Evolutionary conservation across 139 green algal species (phyloP).

Genomic region (Zygnema circumcarinatum): DNA sequence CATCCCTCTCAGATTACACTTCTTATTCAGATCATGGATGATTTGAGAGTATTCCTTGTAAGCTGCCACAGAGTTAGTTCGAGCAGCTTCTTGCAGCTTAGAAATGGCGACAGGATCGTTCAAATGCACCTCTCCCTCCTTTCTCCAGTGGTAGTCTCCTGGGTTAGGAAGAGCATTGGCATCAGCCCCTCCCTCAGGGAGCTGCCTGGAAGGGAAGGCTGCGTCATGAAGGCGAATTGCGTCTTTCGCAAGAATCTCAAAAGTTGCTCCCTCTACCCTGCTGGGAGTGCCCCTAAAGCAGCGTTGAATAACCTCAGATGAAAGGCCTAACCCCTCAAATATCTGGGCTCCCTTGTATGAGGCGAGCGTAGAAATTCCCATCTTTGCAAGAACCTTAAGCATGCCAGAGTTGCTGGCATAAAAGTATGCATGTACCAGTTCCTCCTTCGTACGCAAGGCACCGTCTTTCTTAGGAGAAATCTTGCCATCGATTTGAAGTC

Average conservation of each 20-base stretch:
- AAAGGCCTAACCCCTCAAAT: slow-evolving; percentile 90
- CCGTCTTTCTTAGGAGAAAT: slow-evolving; percentile 50
- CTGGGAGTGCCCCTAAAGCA: slow-evolving; percentile 89
- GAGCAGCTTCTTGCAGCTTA: slow-evolving; percentile 78
- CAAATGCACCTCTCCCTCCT: slow-evolving; percentile 83
- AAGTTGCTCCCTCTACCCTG: slow-evolving; percentile 73
- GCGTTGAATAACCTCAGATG: slow-evolving; percentile 77
- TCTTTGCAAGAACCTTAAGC: slow-evolving; percentile 89
- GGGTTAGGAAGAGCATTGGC: slow-evolving; percentile 55
- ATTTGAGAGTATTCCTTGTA: slow-evolving; percentile 73
- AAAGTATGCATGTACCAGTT: slow-evolving; percentile 81
- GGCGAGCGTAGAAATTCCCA: slow-evolving; percentile 94
- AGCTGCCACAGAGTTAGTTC: slow-evolving; percentile 60
- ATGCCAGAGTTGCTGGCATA: slow-evolving; percentile 70
- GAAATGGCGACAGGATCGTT: slow-evolving; percentile 92
- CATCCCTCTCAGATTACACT: slow-evolving; percentile 88
- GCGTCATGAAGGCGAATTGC: slow-evolving; percentile 74
- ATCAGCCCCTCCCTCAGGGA: slow-evolving; percentile 39
- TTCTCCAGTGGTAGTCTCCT: slow-evolving; percentile 83
- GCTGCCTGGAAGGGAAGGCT: slow-evolving; percentile 66
- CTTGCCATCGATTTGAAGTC: slow-evolving; percentile 57
- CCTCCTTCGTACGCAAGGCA: slow-evolving; percentile 56
- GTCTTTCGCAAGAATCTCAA: slow-evolving; percentile 64
- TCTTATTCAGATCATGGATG: slow-evolving; percentile 79
- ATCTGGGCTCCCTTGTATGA: slow-evolving; percentile 98